These are phyloP conservation scores for Erucastrum elatum DNA, from an alignment of 345 rosid genomes.

Conservation along the genomic window DNA sequence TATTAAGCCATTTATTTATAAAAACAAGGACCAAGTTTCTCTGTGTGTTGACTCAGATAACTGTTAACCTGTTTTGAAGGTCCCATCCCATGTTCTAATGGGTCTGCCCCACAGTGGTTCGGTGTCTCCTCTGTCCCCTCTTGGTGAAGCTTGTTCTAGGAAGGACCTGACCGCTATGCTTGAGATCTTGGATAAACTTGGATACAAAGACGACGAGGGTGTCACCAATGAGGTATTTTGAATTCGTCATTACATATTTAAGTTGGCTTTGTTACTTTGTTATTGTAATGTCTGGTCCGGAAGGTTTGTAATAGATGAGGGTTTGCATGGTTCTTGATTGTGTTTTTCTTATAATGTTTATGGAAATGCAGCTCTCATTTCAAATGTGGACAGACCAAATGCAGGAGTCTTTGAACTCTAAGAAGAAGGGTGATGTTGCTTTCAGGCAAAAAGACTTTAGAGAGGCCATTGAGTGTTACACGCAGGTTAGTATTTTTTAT, in stretches of 20 bases:
- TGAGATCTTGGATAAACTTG: slow-evolving; percentile 80
- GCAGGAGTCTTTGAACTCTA: slow-evolving; percentile 85
- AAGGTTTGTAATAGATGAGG: no score
- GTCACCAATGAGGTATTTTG: slow-evolving; percentile 71
- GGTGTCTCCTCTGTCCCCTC: slow-evolving; percentile 62
- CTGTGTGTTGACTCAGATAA: slow-evolving; percentile 3
- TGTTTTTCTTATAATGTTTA: background rate
- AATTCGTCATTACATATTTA: slow-evolving; percentile 35
- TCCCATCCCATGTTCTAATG: slow-evolving; percentile 81
- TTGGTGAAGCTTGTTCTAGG: slow-evolving; percentile 88
- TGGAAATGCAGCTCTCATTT: slow-evolving; percentile 55
- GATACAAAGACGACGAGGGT: slow-evolving; percentile 93
- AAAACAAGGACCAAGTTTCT: background rate
- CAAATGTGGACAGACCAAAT: slow-evolving; percentile 92
- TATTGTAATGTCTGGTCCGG: slow-evolving; percentile 46
- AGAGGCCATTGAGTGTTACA: slow-evolving; percentile 69
- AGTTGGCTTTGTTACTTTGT: slow-evolving; percentile 48
- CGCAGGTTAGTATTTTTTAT: slow-evolving; percentile 55
- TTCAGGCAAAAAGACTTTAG: slow-evolving; percentile 80
- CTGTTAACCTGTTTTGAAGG: slow-evolving; percentile 52
- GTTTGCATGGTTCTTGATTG: background rate
- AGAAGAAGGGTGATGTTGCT: slow-evolving; percentile 89
- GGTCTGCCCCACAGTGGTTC: slow-evolving; percentile 66
- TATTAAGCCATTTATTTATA: background rate
- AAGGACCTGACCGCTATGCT: slow-evolving; percentile 90